Conservation (phyloP, 208 protist species). For the Trypanosoma theileri region DNA sequence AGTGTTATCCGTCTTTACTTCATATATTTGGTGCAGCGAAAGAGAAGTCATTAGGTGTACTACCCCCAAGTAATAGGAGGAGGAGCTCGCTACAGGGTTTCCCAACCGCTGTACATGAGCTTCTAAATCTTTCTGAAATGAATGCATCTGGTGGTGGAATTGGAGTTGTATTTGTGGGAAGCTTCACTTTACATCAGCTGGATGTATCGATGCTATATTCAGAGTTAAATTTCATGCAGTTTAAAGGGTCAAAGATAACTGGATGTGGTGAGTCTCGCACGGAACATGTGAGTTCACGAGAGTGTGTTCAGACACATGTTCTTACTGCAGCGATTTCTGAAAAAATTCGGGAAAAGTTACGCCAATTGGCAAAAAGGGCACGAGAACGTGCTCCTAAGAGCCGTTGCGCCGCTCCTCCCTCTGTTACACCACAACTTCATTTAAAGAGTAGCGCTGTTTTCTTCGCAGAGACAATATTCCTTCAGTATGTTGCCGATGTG, state of each 20-base stretch:
- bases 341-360: constrained; percentile 41
- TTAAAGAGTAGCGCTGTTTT: constrained; percentile 67
- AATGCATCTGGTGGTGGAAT: background rate
- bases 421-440: constrained; percentile 67
- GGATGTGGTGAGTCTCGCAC: constrained; percentile 62
- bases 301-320: constrained; percentile 81
- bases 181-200: constrained; percentile 65
- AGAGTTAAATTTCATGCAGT: constrained; percentile 61
- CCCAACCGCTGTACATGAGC: background rate
- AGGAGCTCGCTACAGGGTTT: background rate
- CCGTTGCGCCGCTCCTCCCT: constrained; percentile 59
- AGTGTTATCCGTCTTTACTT: constrained; percentile 37
- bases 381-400: constrained; percentile 54
- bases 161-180: constrained; percentile 47
- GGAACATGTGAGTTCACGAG: constrained; percentile 66
- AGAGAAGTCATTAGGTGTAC: too few species aligned
- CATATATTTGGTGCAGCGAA: constrained; percentile 14
- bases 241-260: constrained; percentile 53
- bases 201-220: constrained; percentile 66
- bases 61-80: too few species aligned
- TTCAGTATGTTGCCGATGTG: constrained; percentile 77
- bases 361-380: constrained; percentile 47
- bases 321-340: constrained; percentile 74
- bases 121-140: background rate
- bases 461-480: constrained; percentile 60